Base-by-base conservation (phyloP, 306 rosid species). In the Glycyrrhiza uralensis region DNA sequence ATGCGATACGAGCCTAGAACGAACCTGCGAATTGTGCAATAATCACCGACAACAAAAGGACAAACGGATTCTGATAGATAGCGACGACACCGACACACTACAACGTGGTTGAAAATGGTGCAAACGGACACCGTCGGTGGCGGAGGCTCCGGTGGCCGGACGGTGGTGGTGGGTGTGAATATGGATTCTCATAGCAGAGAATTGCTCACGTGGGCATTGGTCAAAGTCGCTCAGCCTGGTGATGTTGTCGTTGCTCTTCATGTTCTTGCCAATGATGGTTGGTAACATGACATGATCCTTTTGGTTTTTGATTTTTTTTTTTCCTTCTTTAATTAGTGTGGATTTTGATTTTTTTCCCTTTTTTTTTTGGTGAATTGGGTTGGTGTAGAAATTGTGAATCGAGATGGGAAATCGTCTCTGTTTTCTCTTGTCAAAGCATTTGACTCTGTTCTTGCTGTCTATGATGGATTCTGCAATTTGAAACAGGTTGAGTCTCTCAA, bases 381-480 rank as follows among this genome's bases (percentile, higher is more conserved):
- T 42, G 65, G 28, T 50, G 73, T 49, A 94, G 97, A 91, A 74
- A 84, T 84, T 77, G 85, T 91, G 55, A 86, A 91, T 83, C 85
- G 68, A 59, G 87, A 91, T 65, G 99, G 96, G 24, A 95, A 91
- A 79, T 85, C 96, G 8, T 85, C 96, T 67, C 80, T 95, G 66
- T 90, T 95, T 63, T 88, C 99, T 29, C 90, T 95, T 63, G 97
- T 91, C 33, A 91, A 85, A 69, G 91, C 97, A 12, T 95, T 95
- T 77, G 99, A 94, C 75, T 80, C 96, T 85, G 93, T 91, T 58
- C 92, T 95, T 54, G 87, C 95, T 26, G 96, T 90, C 42, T 95
- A 89, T 58, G 96, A 95, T 84, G 97, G 99, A 46, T 89, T 91
- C 87, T 94, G 99, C 83, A 88, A 84, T 83, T 79, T 94, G 79